Evolutionary conservation across 352 stramenopile genomes (phyloP).

Genomic region (Globisporangium nodosum): DNA sequence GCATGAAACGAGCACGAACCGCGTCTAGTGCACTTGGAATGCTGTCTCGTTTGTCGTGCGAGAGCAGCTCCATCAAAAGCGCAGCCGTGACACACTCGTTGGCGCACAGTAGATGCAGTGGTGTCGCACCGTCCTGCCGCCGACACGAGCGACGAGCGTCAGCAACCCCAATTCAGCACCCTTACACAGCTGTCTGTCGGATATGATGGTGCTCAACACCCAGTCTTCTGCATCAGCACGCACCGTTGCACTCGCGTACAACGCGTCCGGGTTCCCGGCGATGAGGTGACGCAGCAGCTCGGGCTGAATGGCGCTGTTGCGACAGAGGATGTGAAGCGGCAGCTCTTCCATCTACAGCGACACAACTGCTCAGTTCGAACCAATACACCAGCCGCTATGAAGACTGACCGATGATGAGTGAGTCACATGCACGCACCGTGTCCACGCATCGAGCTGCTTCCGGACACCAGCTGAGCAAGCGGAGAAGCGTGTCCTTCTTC

Average conservation of each 20-base stretch:
- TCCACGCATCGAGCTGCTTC: slow-evolving; percentile 29
- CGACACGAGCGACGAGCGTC: neutral
- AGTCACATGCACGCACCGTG: slow-evolving; percentile 17
- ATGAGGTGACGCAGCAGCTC: slow-evolving; percentile 30
- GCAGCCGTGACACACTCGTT: slow-evolving; percentile 41
- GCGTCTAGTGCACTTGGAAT: slow-evolving; percentile 7
- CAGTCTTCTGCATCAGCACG: neutral
- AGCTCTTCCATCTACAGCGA: slow-evolving; percentile 40
- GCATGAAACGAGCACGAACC: neutral
- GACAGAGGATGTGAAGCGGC: slow-evolving; percentile 49
- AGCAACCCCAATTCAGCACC: neutral
- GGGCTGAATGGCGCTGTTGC: slow-evolving; percentile 25
- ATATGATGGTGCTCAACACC: neutral
- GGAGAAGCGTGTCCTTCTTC: slow-evolving; percentile 30
- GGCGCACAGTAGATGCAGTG: slow-evolving; percentile 45
- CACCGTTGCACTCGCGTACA: slow-evolving; percentile 33
- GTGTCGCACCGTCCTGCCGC: slow-evolving; percentile 28
- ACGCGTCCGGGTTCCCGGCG: slow-evolving; percentile 17
- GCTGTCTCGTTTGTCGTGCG: slow-evolving; percentile 31
- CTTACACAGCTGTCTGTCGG: neutral
- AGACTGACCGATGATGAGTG: neutral
- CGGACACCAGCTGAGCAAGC: slow-evolving; percentile 29
- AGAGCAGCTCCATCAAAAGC: slow-evolving; percentile 29
- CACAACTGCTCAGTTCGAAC: neutral
- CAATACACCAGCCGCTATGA: neutral